Evolutionary conservation across 1,139 yeast species (phyloP).

Genomic region (Waltiozyma sp.): DNA sequence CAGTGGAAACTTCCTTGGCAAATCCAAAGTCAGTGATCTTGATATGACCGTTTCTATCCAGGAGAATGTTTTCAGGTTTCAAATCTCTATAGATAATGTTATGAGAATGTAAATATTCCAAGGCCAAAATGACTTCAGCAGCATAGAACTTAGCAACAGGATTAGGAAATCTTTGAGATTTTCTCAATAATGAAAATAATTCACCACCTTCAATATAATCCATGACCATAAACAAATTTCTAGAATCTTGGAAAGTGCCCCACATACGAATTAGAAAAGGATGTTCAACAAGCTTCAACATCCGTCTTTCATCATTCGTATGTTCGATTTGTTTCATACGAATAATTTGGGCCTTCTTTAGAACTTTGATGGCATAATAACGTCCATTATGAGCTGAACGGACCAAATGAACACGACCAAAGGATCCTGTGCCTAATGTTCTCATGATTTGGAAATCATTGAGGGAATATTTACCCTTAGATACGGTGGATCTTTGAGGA

Average conservation of each 20-base stretch:
- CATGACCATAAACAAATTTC: constrained; percentile 91
- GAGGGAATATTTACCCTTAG: constrained; percentile 82
- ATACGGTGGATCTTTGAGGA: constrained; percentile 40
- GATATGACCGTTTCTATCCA: constrained; percentile 91
- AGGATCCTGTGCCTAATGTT: constrained; percentile 94
- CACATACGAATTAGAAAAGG: constrained; percentile 95
- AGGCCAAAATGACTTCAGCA: constrained; percentile 86
- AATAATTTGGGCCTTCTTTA: constrained; percentile 84
- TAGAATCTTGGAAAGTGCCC: constrained; percentile 95
- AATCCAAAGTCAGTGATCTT: constrained; percentile 95
- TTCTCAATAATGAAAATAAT: constrained; percentile 75
- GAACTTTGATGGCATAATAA: constrained; percentile 87
- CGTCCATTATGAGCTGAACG: constrained; percentile 89
- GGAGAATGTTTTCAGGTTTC: constrained; percentile 88
- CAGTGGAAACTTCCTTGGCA: constrained; percentile 90
- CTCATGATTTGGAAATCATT: constrained; percentile 87
- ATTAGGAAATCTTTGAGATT: constrained; percentile 89
- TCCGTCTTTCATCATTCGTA: constrained; percentile 92
- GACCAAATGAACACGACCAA: constrained; percentile 92
- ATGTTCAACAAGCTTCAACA: constrained; percentile 87
- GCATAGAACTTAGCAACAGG: constrained; percentile 98
- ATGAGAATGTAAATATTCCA: constrained; percentile 84
- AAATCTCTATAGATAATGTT: constrained; percentile 91
- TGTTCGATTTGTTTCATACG: constrained; percentile 97
- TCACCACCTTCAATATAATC: constrained; percentile 98